These are phyloP conservation scores for Emericellopsis terricola DNA, from an alignment of 495 filamentous ascomycete genomes.

Conservation along the genomic window DNA sequence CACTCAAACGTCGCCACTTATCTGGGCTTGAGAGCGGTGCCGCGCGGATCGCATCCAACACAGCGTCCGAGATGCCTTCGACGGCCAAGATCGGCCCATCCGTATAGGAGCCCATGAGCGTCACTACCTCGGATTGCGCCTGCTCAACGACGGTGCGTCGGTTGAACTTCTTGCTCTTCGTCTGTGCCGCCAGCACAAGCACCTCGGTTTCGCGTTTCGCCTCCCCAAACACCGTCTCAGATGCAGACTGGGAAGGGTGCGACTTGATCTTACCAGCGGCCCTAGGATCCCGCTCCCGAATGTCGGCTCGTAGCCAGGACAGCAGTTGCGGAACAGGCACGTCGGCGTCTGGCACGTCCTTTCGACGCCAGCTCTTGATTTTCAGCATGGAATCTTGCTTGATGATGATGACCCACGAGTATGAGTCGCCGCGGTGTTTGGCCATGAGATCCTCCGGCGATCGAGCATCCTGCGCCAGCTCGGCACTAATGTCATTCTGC, in stretches of 20 bases:
- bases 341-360: constrained; percentile 58
- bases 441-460: constrained; percentile 61
- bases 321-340: constrained; percentile 56
- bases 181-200: constrained; percentile 60
- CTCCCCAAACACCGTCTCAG: constrained; percentile 7
- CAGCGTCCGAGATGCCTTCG: constrained; percentile 59
- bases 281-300: constrained; percentile 55
- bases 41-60: constrained; percentile 61
- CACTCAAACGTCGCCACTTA: constrained; percentile 69
- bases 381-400: constrained; percentile 68
- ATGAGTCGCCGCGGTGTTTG: constrained; percentile 49
- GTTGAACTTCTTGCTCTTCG: constrained; percentile 80
- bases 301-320: constrained; percentile 64
- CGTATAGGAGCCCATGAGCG: constrained; percentile 44
- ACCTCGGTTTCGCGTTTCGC: constrained; percentile 51
- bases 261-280: constrained; percentile 31
- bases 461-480: constrained; percentile 62
- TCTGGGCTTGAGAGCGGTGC: constrained; percentile 68
- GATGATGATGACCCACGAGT: constrained; percentile 74
- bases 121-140: constrained; percentile 43
- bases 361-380: constrained; percentile 52
- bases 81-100: constrained; percentile 72
- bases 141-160: constrained; percentile 70
- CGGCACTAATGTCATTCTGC: constrained; percentile 72
- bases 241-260: constrained; percentile 1